Percentiles rank a stretch among this genome's conserved stretches.
Evolutionary conservation across 1,284 basidiomycete species (phyloP).

Genomic region (Schizopora paradoxa): DNA sequence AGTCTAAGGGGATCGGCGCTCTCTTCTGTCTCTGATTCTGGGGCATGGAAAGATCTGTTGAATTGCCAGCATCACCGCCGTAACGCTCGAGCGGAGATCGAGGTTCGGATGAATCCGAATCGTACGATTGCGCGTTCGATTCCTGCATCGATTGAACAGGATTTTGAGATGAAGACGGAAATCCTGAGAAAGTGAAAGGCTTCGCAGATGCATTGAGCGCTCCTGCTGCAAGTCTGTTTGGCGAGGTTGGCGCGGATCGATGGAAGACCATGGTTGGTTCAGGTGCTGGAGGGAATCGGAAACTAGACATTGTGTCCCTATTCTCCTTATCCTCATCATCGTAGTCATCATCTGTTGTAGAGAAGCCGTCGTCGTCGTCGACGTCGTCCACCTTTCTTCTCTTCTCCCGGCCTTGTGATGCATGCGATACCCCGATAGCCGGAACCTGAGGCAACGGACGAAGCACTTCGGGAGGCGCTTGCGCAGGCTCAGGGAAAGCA

Average conservation of each 20-base stretch:
- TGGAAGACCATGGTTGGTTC: constrained; percentile 47
- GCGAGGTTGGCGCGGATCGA: constrained; percentile 41
- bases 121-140: background rate
- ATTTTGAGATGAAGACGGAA: constrained; percentile 32
- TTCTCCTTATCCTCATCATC: constrained; percentile 42
- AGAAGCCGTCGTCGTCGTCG: constrained; percentile 6
- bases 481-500: constrained; percentile 32
- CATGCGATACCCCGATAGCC: constrained; percentile 28
- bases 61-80: constrained; percentile 5
- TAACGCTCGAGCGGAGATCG: no score
- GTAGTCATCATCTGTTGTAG: constrained; percentile 23
- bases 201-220: constrained; percentile 41
- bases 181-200: constrained; percentile 61
- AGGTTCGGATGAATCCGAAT: no score
- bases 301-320: constrained; percentile 56
- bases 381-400: constrained; percentile 32
- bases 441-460: constrained; percentile 30
- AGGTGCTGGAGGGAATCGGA: constrained; percentile 60
- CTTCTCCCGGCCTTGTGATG: constrained; percentile 69
- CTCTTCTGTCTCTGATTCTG: constrained; percentile 37
- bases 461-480: constrained; percentile 25
- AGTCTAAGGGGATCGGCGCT: constrained; percentile 74
- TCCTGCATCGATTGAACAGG: constrained; percentile 12
- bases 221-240: constrained; percentile 26
- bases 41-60: constrained; percentile 17